These are phyloP conservation scores for Trichoderma citrinoviride DNA, from an alignment of 2,329 filamentous ascomycete genomes.

Conservation along the genomic window DNA sequence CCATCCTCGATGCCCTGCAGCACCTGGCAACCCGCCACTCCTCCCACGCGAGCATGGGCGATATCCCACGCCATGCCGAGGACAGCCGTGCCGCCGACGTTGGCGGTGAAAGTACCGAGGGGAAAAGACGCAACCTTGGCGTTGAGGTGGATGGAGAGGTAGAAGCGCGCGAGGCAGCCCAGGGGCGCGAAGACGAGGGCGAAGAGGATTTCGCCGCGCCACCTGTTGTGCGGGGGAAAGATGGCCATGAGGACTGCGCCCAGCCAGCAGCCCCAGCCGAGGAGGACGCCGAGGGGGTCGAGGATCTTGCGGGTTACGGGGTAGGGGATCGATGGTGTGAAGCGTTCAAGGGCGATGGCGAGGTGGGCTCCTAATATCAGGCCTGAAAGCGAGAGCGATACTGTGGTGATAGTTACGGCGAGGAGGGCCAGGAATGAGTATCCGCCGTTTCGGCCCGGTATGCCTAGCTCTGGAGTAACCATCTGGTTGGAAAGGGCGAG, in stretches of 20 bases:
- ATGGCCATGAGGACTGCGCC: constrained; percentile 70
- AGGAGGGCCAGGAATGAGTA: constrained; percentile 81
- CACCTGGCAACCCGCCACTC: constrained; percentile 63
- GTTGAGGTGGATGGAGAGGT: constrained; percentile 70
- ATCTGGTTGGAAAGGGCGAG: constrained; percentile 76
- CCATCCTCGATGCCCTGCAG: constrained; percentile 65
- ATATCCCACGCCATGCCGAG: constrained; percentile 77
- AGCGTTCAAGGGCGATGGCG: constrained; percentile 58
- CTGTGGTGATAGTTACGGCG: constrained; percentile 69
- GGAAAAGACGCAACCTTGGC: constrained; percentile 66
- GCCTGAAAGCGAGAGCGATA: constrained; percentile 67
- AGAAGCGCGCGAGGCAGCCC: constrained; percentile 75
- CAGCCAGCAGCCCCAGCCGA: constrained; percentile 75
- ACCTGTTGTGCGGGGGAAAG: constrained; percentile 68
- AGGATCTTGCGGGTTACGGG: constrained; percentile 55
- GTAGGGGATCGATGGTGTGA: constrained; percentile 61
- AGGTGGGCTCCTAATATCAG: constrained; percentile 73
- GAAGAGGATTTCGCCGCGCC: constrained; percentile 75
- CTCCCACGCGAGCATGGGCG: constrained; percentile 61
- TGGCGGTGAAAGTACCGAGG: constrained; percentile 80
- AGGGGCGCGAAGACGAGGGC: constrained; percentile 78
- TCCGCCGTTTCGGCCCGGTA: constrained; percentile 60
- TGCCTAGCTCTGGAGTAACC: constrained; percentile 37
- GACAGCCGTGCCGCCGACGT: constrained; percentile 72
- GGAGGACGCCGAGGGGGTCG: constrained; percentile 60